Percentiles rank a stretch among this genome's conserved stretches.
These are phyloP conservation scores for Aspergillus haitiensis DNA, from an alignment of 495 filamentous ascomycete genomes.

Conservation along the genomic window DNA sequence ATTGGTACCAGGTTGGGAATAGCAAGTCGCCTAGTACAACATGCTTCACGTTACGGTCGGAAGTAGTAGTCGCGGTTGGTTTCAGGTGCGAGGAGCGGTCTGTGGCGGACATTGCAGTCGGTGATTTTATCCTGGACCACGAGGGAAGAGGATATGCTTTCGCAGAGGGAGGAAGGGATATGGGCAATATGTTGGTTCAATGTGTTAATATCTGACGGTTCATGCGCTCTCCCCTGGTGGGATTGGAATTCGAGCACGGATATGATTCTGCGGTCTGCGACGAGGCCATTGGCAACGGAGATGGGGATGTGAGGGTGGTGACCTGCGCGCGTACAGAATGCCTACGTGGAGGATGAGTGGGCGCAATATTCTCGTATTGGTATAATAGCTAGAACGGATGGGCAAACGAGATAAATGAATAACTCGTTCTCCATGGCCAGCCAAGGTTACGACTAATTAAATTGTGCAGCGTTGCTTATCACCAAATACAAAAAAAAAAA, in stretches of 20 bases:
- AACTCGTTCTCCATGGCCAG: too few species aligned
- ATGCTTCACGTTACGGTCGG: constrained; percentile 67
- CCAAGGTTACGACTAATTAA: too few species aligned
- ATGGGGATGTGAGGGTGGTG: neutral
- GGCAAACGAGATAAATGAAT: neutral
- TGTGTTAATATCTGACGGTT: neutral
- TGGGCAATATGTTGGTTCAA: neutral
- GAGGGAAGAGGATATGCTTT: neutral
- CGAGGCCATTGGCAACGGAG: constrained; percentile 8
- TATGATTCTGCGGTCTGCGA: constrained; percentile 1
- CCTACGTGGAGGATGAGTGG: neutral
- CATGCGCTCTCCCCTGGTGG: neutral
- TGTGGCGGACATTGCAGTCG: constrained; percentile 31
- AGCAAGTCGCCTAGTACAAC: constrained; percentile 72
- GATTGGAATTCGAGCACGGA: neutral
- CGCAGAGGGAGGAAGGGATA: neutral
- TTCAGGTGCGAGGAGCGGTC: constrained; percentile 33
- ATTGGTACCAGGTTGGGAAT: constrained; percentile 79
- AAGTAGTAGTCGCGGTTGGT: constrained; percentile 19
- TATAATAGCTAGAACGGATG: neutral
- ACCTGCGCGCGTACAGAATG: neutral
- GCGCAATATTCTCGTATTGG: neutral
- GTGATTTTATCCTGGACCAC: neutral
- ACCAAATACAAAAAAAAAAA: too few species aligned
- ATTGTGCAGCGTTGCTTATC: too few species aligned